Evolutionary conservation across 1,139 yeast species (phyloP).

Genomic region (Lipomyces yarrowii): DNA sequence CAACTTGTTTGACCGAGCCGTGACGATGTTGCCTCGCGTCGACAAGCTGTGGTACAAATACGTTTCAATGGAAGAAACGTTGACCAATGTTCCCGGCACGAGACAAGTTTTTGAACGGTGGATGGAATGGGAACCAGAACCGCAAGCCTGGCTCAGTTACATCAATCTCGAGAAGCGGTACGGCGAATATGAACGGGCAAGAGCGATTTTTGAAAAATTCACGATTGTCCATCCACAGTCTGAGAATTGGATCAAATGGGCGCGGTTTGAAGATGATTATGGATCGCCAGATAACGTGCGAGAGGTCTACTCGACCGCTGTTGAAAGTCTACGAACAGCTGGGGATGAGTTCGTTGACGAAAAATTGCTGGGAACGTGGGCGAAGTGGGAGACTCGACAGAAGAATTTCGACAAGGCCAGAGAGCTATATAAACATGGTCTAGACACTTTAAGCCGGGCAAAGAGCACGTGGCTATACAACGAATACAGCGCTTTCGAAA

Average conservation of each 20-base stretch:
- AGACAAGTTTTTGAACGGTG: slow-evolving; percentile 75
- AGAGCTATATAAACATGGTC: slow-evolving; percentile 59
- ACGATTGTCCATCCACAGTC: slow-evolving; percentile 57
- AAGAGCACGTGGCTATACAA: slow-evolving; percentile 50
- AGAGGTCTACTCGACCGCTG: slow-evolving; percentile 66
- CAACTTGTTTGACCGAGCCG: slow-evolving; percentile 78
- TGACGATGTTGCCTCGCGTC: slow-evolving; percentile 70
- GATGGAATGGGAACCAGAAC: slow-evolving; percentile 67
- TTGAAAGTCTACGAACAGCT: slow-evolving; percentile 53
- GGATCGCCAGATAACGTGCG: slow-evolving; percentile 56
- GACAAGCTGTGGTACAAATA: slow-evolving; percentile 83
- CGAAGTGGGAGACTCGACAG: slow-evolving; percentile 69
- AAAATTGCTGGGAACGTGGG: slow-evolving; percentile 56
- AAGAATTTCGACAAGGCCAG: slow-evolving; percentile 68
- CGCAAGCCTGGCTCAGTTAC: slow-evolving; percentile 74
- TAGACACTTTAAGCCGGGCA: slow-evolving; percentile 52
- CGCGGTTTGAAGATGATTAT: slow-evolving; percentile 58
- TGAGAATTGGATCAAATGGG: slow-evolving; percentile 69
- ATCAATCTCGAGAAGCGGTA: slow-evolving; percentile 71
- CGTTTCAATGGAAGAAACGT: slow-evolving; percentile 78
- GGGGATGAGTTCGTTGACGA: slow-evolving; percentile 45
- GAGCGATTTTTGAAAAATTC: slow-evolving; percentile 60
- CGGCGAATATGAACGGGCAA: slow-evolving; percentile 57
- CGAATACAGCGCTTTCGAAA: slow-evolving; percentile 62
- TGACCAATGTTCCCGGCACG: slow-evolving; percentile 65